Conservation (phyloP, 164 flowering plant genomes). For the Vitis vinifera region DNA sequence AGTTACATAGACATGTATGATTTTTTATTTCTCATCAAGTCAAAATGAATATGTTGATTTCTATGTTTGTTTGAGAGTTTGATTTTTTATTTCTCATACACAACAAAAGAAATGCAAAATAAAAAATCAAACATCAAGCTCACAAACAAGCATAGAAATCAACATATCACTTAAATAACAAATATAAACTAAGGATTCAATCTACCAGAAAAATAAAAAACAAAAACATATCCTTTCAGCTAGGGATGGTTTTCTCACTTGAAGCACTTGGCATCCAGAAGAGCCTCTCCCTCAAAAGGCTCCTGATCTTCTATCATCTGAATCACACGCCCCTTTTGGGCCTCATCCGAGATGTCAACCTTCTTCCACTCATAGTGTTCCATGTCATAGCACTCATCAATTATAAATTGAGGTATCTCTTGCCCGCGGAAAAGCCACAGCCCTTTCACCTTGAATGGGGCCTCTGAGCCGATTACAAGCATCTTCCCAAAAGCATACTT, state of each 20-base stretch:
- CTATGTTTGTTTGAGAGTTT: too few species aligned
- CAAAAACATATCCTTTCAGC: too few species aligned
- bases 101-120: too few species aligned
- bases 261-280: constrained; percentile 93
- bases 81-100: too few species aligned
- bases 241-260: constrained; percentile 40
- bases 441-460: constrained; percentile 91
- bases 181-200: too few species aligned
- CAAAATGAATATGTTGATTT: too few species aligned
- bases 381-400: constrained; percentile 92
- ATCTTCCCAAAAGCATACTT: constrained; percentile 97
- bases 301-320: constrained; percentile 93
- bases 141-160: too few species aligned
- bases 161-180: too few species aligned
- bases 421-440: constrained; percentile 95
- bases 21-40: too few species aligned
- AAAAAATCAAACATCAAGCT: too few species aligned
- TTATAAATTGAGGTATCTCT: constrained; percentile 74
- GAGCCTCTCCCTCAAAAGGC: constrained; percentile 87
- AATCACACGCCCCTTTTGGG: constrained; percentile 78
- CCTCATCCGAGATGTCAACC: constrained; percentile 76
- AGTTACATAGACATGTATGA: too few species aligned
- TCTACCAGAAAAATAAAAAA: too few species aligned
- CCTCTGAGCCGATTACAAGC: constrained; percentile 69
- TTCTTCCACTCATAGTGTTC: constrained; percentile 82